phyloP scores from a whole-genome alignment of 345 rosid species.

The Citrus sp. region DNA sequence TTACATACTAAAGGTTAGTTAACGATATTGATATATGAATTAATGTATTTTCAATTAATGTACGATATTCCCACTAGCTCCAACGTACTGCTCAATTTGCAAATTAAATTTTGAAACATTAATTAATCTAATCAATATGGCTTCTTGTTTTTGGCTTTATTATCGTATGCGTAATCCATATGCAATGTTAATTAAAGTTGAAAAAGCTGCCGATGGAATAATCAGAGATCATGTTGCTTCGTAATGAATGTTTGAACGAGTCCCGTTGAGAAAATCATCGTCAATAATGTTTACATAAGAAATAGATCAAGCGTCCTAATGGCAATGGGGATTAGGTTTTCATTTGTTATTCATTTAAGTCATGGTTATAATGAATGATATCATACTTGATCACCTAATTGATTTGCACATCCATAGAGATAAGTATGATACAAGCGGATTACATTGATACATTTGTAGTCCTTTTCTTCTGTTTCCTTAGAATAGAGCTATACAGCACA shows the following conservation, averaged over 20 bases:
- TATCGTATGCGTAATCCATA: neutral
- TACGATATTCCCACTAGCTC: neutral
- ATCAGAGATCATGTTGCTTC: slow-evolving; percentile 1
- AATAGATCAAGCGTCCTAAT: neutral
- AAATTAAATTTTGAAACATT: neutral
- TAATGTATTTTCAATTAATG: neutral
- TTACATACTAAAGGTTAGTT: neutral
- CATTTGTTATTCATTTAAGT: neutral
- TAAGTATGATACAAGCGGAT: no score
- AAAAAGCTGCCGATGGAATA: slow-evolving; percentile 12
- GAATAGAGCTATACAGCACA: no score
- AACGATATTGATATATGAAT: neutral
- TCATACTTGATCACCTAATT: no score
- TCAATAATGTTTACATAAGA: neutral
- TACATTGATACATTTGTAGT: no score
- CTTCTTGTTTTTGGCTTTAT: slow-evolving; percentile 11
- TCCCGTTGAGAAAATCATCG: neutral
- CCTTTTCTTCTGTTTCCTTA: no score
- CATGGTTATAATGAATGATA: no score
- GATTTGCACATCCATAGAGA: no score
- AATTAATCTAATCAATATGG: neutral
- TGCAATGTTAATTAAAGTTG: neutral
- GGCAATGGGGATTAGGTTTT: neutral
- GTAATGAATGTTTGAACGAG: slow-evolving; percentile 32
- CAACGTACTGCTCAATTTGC: neutral